A percentile compares a stretch with the other conserved stretches of the same genome.
Evolutionary conservation across 2,329 filamentous ascomycete species (phyloP).

Genomic region (Xylariaceae sp.): DNA sequence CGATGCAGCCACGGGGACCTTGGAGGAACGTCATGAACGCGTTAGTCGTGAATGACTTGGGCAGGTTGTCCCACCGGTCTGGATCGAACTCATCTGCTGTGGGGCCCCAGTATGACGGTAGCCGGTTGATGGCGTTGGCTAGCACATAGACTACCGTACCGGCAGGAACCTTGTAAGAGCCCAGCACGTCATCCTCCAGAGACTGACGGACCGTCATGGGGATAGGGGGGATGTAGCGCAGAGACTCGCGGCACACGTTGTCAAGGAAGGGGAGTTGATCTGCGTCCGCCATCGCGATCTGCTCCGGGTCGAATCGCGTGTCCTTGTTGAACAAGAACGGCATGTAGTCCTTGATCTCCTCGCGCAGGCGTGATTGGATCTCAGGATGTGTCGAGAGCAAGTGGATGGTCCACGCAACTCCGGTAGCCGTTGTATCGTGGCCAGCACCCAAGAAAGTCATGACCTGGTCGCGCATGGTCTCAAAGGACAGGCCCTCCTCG

Average conservation of each 20-base stretch:
- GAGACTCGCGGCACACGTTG: constrained; percentile 53
- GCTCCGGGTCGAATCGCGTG: constrained; percentile 38
- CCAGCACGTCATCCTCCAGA: constrained; percentile 46
- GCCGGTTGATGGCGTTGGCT: constrained; percentile 49
- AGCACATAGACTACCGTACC: constrained; percentile 52
- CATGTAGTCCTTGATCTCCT: constrained; percentile 46
- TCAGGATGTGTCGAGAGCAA: constrained; percentile 47
- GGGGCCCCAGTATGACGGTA: constrained; percentile 48
- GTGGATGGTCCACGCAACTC: constrained; percentile 50
- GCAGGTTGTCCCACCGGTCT: constrained; percentile 49
- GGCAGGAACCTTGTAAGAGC: constrained; percentile 47
- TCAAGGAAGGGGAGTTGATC: constrained; percentile 51
- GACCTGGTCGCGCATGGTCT: constrained; percentile 46
- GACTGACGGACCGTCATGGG: constrained; percentile 53
- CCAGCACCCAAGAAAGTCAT: constrained; percentile 50
- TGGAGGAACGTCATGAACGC: constrained; percentile 44
- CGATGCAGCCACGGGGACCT: constrained; percentile 40
- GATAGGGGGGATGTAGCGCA: constrained; percentile 53
- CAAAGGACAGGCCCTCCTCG: constrained; percentile 45
- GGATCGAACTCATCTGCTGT: constrained; percentile 49
- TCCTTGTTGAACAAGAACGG: constrained; percentile 47
- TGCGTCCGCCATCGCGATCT: constrained; percentile 43
- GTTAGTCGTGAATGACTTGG: constrained; percentile 45
- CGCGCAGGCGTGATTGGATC: constrained; percentile 47
- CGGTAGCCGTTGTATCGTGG: constrained; percentile 52